These are phyloP conservation scores for Pythium apleroticum DNA, from an alignment of 352 stramenopile genomes.

Conservation along the genomic window DNA sequence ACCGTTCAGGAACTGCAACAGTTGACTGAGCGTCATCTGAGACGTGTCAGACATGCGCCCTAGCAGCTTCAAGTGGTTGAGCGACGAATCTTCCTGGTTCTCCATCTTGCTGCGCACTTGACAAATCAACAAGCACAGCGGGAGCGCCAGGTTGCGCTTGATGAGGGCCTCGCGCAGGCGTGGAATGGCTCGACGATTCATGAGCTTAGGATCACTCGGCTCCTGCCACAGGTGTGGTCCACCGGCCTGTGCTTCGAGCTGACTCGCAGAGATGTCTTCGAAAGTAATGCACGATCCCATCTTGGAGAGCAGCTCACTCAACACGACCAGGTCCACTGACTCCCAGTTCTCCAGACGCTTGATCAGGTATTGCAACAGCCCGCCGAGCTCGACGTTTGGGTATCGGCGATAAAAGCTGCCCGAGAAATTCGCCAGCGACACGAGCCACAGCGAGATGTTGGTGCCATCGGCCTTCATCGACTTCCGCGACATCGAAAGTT, in stretches of 20 bases:
- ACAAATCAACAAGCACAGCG: slow-evolving; percentile 78
- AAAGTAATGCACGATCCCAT: slow-evolving; percentile 88
- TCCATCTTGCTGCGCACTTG: slow-evolving; percentile 87
- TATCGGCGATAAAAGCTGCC: slow-evolving; percentile 94
- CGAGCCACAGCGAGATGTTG: slow-evolving; percentile 93
- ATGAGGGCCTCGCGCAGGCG: slow-evolving; percentile 81
- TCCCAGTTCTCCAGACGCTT: slow-evolving; percentile 84
- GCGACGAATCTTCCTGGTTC: slow-evolving; percentile 57
- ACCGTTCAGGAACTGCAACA: slow-evolving; percentile 83
- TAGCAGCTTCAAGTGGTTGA: slow-evolving; percentile 77
- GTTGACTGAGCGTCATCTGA: slow-evolving; percentile 83
- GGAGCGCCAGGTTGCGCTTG: slow-evolving; percentile 75
- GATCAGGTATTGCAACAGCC: slow-evolving; percentile 91
- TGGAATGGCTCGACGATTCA: slow-evolving; percentile 80
- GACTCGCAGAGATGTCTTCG: slow-evolving; percentile 81
- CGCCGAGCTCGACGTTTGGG: slow-evolving; percentile 90
- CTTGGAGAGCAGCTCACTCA: slow-evolving; percentile 87
- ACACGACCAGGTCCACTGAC: slow-evolving; percentile 80
- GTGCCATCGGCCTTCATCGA: slow-evolving; percentile 88
- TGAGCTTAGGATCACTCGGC: slow-evolving; percentile 74
- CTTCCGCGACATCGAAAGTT: slow-evolving; percentile 83
- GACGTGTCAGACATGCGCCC: slow-evolving; percentile 81
- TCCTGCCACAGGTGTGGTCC: slow-evolving; percentile 81
- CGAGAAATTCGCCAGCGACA: slow-evolving; percentile 93
- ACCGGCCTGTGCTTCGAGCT: slow-evolving; percentile 81